Conservation (phyloP, 306 rosid genomes). For the Begonia loranthoides region DNA sequence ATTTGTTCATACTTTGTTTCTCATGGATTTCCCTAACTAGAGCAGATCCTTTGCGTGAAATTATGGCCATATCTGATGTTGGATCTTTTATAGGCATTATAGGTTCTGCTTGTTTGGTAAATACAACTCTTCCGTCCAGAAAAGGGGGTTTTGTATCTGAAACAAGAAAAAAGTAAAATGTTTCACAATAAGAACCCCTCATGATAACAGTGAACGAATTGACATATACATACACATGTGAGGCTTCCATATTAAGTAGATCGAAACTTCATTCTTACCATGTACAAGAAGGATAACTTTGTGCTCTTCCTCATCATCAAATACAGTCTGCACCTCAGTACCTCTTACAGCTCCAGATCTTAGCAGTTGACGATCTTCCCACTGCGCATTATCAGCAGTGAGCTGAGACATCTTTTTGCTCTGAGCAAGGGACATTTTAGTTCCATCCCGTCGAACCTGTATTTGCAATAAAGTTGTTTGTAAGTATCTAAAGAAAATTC, state of each 20-base stretch:
- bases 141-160: slow-evolving; percentile 98
- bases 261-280: slow-evolving; percentile 31
- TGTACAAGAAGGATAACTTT: slow-evolving; percentile 96
- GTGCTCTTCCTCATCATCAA: slow-evolving; percentile 96
- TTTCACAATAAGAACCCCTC: no score
- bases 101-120: slow-evolving; percentile 95
- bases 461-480: slow-evolving; percentile 8
- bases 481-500: no score
- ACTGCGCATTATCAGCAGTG: slow-evolving; percentile 95
- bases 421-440: slow-evolving; percentile 94
- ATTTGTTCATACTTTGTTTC: slow-evolving; percentile 78
- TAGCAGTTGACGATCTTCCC: slow-evolving; percentile 94
- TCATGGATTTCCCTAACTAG: slow-evolving; percentile 85
- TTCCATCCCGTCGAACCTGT: slow-evolving; percentile 87
- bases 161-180: slow-evolving; percentile 9
- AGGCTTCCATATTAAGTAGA: neutral
- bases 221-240: neutral
- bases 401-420: slow-evolving; percentile 87
- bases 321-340: slow-evolving; percentile 94
- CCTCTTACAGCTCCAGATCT: slow-evolving; percentile 99
- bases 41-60: slow-evolving; percentile 90
- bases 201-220: neutral
- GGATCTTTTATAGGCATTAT: slow-evolving; percentile 97
- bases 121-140: slow-evolving; percentile 95
- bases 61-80: slow-evolving; percentile 97